Evolutionary conservation across 805 yeast genomes (phyloP).

Genomic region (Metschnikowia aberdeeniae): DNA sequence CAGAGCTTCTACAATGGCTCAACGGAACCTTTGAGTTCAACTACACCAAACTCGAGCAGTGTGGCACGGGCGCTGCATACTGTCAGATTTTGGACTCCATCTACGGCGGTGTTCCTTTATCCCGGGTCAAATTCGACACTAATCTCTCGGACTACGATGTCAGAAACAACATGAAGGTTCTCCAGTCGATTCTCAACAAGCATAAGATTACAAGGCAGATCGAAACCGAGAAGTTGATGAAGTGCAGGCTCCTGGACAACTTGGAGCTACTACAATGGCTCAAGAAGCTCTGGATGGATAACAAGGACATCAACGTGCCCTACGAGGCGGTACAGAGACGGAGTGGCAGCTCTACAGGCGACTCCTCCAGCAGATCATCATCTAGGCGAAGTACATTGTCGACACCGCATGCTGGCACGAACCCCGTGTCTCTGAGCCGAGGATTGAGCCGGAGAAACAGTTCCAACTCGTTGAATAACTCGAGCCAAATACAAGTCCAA

Average conservation of each 20-base stretch:
- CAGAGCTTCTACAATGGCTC: conserved; percentile 81
- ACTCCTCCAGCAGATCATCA: conserved; percentile 7
- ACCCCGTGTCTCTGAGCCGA: conserved; percentile 1
- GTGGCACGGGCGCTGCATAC: conserved; percentile 94
- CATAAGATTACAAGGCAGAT: conserved; percentile 69
- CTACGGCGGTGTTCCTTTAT: conserved; percentile 77
- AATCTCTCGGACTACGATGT: conserved; percentile 72
- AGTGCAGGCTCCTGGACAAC: conserved; percentile 90
- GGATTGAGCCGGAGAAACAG: conserved; percentile 4
- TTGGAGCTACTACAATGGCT: conserved; percentile 93
- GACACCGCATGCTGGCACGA: conserved; percentile 2
- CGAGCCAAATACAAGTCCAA: conserved; percentile 12
- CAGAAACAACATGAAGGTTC: conserved; percentile 74
- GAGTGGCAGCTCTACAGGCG: conserved; percentile 3
- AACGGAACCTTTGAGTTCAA: conserved; percentile 63
- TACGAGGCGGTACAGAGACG: conserved; percentile 59
- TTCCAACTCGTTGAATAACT: conserved; percentile 1
- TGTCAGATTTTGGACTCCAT: conserved; percentile 89
- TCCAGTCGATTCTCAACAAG: conserved; percentile 74
- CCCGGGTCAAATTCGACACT: conserved; percentile 62
- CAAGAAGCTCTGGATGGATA: conserved; percentile 74
- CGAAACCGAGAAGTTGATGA: conserved; percentile 76
- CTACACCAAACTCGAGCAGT: conserved; percentile 79
- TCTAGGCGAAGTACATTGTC: conserved; percentile 12
- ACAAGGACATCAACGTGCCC: conserved; percentile 53